phyloP scores from a whole-genome alignment of 129 eudicot species.

The Scalesia atractyloides region DNA sequence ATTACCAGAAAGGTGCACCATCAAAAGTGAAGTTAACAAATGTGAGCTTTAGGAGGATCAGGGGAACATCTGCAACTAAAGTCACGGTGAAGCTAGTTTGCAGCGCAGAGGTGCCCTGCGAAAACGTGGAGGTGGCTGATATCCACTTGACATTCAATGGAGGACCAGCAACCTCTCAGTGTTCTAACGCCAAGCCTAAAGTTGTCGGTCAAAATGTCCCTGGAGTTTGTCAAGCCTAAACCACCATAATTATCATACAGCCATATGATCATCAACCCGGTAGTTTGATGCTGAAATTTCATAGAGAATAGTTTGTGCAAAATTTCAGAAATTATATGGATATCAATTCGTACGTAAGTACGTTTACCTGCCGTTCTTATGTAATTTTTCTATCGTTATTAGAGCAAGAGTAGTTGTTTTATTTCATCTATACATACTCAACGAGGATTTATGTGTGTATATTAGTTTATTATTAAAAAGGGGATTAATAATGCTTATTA shows the following conservation, averaged over 20 bases:
- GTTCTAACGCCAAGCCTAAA: slow-evolving; percentile 43
- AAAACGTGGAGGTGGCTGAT: slow-evolving; percentile 44
- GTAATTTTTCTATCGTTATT: too few species aligned
- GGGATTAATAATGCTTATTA: too few species aligned
- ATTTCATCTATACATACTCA: background rate
- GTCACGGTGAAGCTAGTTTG: slow-evolving; percentile 48
- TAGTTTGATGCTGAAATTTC: background rate
- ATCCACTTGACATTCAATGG: slow-evolving; percentile 46
- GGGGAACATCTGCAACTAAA: slow-evolving; percentile 51
- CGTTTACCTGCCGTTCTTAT: too few species aligned
- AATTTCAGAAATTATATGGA: background rate
- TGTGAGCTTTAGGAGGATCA: slow-evolving; percentile 51
- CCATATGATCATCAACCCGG: background rate
- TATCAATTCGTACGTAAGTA: background rate
- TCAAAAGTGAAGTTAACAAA: slow-evolving; percentile 58
- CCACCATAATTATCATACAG: background rate
- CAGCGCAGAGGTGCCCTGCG: slow-evolving; percentile 44
- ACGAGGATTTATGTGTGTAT: background rate
- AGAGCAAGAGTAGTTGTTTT: background rate
- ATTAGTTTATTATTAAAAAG: too few species aligned
- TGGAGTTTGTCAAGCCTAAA: slow-evolving; percentile 21
- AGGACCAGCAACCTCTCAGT: slow-evolving; percentile 44
- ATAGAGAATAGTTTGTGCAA: background rate
- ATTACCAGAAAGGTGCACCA: slow-evolving; percentile 44
- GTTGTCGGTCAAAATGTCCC: slow-evolving; percentile 40